These are phyloP conservation scores for Penicillium verhagenii DNA, from an alignment of 495 filamentous ascomycete genomes.

Conservation along the genomic window DNA sequence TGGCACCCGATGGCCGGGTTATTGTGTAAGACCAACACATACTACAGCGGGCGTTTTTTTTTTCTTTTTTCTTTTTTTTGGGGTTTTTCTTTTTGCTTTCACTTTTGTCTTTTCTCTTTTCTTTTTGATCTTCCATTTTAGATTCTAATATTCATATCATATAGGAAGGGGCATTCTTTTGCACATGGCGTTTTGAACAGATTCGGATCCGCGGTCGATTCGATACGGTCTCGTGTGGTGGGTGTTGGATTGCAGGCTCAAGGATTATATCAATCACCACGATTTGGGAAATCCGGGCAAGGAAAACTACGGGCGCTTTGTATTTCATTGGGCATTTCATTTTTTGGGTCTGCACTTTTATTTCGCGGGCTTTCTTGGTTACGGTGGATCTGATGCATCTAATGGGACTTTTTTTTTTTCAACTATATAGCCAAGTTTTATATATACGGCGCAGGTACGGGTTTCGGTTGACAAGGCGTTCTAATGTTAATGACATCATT, in stretches of 20 bases:
- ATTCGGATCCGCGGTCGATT: neutral
- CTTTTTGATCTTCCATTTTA: neutral
- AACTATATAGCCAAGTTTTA: neutral
- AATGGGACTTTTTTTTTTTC: too few species aligned
- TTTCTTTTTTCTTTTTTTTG: neutral
- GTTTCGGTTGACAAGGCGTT: too few species aligned
- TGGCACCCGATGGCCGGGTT: slow-evolving; percentile 13
- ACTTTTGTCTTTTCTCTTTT: neutral
- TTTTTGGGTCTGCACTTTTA: neutral
- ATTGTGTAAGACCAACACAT: slow-evolving; percentile 6
- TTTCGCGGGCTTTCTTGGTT: neutral
- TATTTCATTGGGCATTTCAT: neutral
- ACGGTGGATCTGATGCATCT: neutral
- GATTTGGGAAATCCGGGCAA: neutral
- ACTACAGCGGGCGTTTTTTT: neutral
- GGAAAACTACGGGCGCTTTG: neutral
- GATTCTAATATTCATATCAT: neutral
- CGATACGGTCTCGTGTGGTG: neutral
- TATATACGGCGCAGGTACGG: too few species aligned
- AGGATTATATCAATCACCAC: neutral
- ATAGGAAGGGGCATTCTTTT: neutral
- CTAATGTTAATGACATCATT: neutral
- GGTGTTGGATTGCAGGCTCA: neutral
- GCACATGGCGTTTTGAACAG: neutral
- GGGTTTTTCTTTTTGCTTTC: neutral